phyloP scores from a whole-genome alignment of 768 basidiomycete genomes.

The Kwoniella europaea region DNA sequence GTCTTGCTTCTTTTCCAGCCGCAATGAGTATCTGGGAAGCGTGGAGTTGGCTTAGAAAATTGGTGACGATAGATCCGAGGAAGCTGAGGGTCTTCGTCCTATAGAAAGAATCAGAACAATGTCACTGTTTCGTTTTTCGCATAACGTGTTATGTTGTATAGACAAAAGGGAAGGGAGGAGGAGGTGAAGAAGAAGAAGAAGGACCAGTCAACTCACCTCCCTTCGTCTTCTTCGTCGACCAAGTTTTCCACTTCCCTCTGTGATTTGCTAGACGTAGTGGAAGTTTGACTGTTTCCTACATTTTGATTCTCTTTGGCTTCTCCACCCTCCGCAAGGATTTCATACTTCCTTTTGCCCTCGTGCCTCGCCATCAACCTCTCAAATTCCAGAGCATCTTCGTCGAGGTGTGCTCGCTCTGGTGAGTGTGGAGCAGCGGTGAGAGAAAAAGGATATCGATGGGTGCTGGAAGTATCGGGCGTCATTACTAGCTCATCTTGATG shows the following conservation, averaged over 20 bases:
- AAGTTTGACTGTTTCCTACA: slow-evolving; percentile 1
- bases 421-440: too few species aligned
- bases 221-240: neutral
- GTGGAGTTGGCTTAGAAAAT: slow-evolving; percentile 9
- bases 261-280: neutral
- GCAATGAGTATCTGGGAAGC: neutral
- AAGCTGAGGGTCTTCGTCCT: slow-evolving; percentile 7
- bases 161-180: too few species aligned
- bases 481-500: too few species aligned
- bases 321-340: neutral
- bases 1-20: neutral
- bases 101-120: too few species aligned
- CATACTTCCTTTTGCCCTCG: slow-evolving; percentile 10
- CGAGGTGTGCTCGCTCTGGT: neutral
- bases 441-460: too few species aligned
- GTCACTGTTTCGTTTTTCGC: too few species aligned
- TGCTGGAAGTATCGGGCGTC: too few species aligned
- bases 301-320: neutral
- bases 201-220: slow-evolving; percentile 5
- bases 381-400: slow-evolving; percentile 19
- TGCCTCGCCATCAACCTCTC: slow-evolving; percentile 3
- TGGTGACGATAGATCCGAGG: slow-evolving; percentile 6
- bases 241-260: neutral
- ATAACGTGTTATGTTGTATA: too few species aligned
- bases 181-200: too few species aligned